Evolutionary conservation across 2,329 filamentous ascomycete species (phyloP).

Genomic region (Neofusicoccum umdonicola): DNA sequence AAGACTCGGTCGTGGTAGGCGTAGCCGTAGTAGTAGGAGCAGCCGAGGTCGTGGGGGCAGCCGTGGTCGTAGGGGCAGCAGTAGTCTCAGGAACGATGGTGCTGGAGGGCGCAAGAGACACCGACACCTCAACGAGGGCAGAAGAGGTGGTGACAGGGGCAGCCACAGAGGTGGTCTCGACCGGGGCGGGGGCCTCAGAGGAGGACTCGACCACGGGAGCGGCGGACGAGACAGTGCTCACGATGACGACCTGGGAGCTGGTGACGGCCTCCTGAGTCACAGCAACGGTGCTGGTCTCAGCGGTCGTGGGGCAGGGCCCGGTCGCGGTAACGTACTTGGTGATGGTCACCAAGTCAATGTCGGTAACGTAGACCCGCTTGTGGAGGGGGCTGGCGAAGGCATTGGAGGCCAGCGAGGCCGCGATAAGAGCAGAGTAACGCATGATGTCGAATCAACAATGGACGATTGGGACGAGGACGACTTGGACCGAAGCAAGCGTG

Average conservation of each 20-base stretch:
- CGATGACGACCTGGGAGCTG: background rate
- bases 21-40: background rate
- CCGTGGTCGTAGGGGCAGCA: background rate
- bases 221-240: background rate
- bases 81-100: background rate
- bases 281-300: background rate
- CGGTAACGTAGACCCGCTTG: slow-evolving; percentile 14
- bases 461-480: background rate
- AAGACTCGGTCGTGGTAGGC: background rate
- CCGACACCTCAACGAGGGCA: background rate
- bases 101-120: background rate
- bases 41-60: background rate
- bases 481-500: slow-evolving; percentile 1
- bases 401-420: slow-evolving; percentile 14
- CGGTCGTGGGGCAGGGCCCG: background rate
- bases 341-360: slow-evolving; percentile 16
- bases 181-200: background rate
- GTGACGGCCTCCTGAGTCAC: background rate
- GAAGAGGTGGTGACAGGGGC: background rate
- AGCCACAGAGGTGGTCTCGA: background rate
- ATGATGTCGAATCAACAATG: slow-evolving; percentile 2
- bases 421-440: slow-evolving; percentile 16
- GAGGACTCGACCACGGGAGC: background rate
- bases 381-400: slow-evolving; percentile 19
- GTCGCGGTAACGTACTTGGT: slow-evolving; percentile 15